These are phyloP conservation scores for Gossypium australe DNA, from an alignment of 345 rosid species.

Conservation along the genomic window DNA sequence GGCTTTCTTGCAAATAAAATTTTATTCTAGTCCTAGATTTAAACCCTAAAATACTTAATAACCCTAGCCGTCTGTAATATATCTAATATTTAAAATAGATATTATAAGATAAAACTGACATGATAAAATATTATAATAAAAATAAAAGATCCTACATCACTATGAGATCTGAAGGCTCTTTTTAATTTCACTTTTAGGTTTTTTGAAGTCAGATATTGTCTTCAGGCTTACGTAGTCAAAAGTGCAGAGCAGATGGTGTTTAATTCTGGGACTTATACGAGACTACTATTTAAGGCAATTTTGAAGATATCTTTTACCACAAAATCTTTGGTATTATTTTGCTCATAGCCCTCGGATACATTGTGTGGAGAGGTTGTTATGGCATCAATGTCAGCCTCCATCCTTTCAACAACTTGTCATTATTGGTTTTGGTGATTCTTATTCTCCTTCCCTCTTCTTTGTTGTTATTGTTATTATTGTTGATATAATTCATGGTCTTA, in stretches of 20 bases:
- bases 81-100: too few relatives aligned
- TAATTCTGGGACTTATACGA: background rate
- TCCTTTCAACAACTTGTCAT: constrained; percentile 7
- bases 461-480: background rate
- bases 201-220: background rate
- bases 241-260: background rate
- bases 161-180: constrained; percentile 23
- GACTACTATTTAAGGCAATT: background rate
- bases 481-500: background rate
- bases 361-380: background rate
- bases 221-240: background rate
- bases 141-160: background rate
- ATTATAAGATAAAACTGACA: background rate
- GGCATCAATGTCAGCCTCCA: background rate
- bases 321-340: background rate
- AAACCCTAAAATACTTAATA: background rate
- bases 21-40: background rate
- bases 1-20: too few relatives aligned
- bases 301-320: background rate
- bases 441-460: background rate
- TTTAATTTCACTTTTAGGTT: background rate
- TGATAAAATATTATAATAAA: too few relatives aligned
- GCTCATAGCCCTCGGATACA: background rate
- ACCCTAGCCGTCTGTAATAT: too few relatives aligned
- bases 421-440: background rate